Evolutionary conservation across 2,329 filamentous ascomycete species (phyloP), one percentile per base, ranked within the genome.

Genomic region (Ceratocystiopsis brevicomis): DNA sequence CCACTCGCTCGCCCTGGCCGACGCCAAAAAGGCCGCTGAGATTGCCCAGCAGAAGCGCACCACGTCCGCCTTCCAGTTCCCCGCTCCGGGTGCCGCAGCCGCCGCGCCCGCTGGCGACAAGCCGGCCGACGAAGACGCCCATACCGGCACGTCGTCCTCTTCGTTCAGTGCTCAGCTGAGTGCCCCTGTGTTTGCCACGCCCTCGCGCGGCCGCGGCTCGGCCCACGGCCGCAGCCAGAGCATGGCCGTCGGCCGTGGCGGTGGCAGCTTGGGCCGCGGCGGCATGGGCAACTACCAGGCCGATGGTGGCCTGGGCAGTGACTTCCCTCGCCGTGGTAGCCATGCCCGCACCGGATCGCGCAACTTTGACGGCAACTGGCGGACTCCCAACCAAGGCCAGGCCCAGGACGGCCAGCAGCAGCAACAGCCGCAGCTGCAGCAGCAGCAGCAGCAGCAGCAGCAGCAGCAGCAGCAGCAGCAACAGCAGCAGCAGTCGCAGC

Each of bases 281-380:
- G 76, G 73, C 41, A 53, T 60, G 34, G 53, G 59, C 45, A 61
- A 57, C 50, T 83, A 86, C 59, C 58, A 58, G 37, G 61, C 57
- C 38, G 58, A 80, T 45, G 59, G 25, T 11, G 25, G 25, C 25
- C 25, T 30, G 25, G 25, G 25, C 10, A 30, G 25, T 30, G 84
- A 90, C 51, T 81, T 86, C 56, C 69, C 76, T 52, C 79, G 83
- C 48, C 81, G 84, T 52, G 78, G 81, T 37, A 80, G 84, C 45
- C 90, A 98, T 58, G 78, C 74, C 49, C 76, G 90, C 48, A 80
- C 78, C 32, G 75, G 75, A 12, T 98, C 90, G 19, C 78, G 90
- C 49, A 98, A 96, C 63, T 96, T 96, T 56, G 90, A 98, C 52
- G 79, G 87, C 54, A 98, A 98, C 63, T 98, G 90, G 90, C 82